These are phyloP conservation scores for Cystodermella granulosa DNA, from an alignment of 1,284 basidiomycete genomes.

Conservation along the genomic window DNA sequence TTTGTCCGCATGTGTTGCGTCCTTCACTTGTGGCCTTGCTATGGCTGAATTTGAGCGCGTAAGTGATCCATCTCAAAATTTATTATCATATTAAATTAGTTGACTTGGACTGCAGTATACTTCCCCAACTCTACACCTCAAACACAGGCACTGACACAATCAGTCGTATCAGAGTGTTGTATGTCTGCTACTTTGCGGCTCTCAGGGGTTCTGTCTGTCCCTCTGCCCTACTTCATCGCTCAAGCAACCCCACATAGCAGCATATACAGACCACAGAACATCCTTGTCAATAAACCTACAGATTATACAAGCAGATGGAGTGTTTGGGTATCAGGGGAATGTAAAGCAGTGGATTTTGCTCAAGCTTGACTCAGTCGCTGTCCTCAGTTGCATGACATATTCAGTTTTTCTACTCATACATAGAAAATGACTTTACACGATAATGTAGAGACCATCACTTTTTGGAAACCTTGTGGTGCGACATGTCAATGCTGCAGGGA, in stretches of 20 bases:
- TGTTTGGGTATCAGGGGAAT: constrained; percentile 53
- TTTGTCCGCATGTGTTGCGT: constrained; percentile 92
- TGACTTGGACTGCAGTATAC: too few relatives aligned
- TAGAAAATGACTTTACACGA: background rate
- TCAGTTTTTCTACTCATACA: too few relatives aligned
- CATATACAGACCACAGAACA: constrained; percentile 63
- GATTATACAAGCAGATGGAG: constrained; percentile 72
- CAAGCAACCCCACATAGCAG: constrained; percentile 66
- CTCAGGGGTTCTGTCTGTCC: constrained; percentile 19
- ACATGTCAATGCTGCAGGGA: constrained; percentile 50
- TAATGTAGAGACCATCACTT: constrained; percentile 28
- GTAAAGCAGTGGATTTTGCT: constrained; percentile 68
- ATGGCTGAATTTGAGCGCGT: constrained; percentile 43
- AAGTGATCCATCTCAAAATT: too few relatives aligned
- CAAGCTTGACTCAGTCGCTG: constrained; percentile 50
- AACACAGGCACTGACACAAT: too few relatives aligned
- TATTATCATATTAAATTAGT: too few relatives aligned
- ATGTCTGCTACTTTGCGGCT: background rate
- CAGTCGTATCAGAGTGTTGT: too few relatives aligned
- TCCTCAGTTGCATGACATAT: constrained; percentile 59
- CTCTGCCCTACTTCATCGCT: constrained; percentile 50
- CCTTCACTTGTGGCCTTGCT: constrained; percentile 80
- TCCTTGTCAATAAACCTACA: constrained; percentile 55
- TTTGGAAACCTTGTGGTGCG: constrained; percentile 54
- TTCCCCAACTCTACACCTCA: too few relatives aligned